Evolutionary conservation across 805 yeast genomes (phyloP).

Genomic region (Wickerhamomyces ciferrii): DNA sequence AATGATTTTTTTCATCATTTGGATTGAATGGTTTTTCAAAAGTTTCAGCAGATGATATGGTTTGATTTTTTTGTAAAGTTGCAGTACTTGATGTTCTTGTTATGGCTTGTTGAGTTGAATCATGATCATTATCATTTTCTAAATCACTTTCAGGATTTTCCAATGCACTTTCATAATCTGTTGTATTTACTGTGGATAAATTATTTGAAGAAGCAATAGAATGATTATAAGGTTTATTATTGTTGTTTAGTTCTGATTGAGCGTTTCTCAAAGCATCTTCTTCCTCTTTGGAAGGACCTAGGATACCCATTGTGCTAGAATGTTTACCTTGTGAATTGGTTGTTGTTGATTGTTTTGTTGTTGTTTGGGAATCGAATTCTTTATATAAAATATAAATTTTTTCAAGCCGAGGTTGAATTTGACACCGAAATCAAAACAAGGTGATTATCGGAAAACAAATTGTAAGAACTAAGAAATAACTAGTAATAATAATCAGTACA

Average conservation of each 20-base stretch:
- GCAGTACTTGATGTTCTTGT: not conserved
- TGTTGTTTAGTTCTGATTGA: not conserved
- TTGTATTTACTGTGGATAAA: slow-evolving; percentile 4
- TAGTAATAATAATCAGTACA: too few species aligned
- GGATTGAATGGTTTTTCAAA: not conserved
- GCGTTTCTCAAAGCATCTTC: slow-evolving; percentile 14
- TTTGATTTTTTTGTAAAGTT: not conserved
- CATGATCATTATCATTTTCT: not conserved
- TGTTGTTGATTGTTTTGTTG: too few species aligned
- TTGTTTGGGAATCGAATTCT: too few species aligned
- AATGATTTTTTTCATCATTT: not conserved
- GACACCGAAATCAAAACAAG: too few species aligned
- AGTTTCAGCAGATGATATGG: not conserved
- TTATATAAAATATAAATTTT: too few species aligned
- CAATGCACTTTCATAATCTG: slow-evolving; percentile 21
- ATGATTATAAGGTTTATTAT: not conserved
- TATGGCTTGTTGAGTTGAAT: not conserved
- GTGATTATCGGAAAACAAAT: too few species aligned
- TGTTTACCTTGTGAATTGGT: too few species aligned
- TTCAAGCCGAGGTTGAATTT: too few species aligned
- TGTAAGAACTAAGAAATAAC: too few species aligned
- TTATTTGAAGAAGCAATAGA: not conserved
- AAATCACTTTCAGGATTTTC: slow-evolving; percentile 9
- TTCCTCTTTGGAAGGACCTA: slow-evolving; percentile 12
- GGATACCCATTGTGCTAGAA: slow-evolving; percentile 1